These are phyloP conservation scores for Diaporthe caulivora DNA, from an alignment of 2,329 filamentous ascomycete species.

Conservation along the genomic window DNA sequence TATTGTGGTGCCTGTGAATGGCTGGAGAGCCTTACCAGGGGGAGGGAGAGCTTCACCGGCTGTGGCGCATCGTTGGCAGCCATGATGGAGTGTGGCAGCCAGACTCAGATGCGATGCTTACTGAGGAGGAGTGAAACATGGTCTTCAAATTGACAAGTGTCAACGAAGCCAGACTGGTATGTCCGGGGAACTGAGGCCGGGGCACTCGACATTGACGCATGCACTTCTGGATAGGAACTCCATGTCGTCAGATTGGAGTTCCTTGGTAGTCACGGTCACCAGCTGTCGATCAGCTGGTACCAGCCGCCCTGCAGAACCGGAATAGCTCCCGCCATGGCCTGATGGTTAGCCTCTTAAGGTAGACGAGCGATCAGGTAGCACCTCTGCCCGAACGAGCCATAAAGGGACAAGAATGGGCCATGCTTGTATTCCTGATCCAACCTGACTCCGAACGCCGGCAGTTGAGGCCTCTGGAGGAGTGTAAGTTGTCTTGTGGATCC, in stretches of 20 bases:
- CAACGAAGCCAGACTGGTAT: not conserved
- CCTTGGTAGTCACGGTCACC: not conserved
- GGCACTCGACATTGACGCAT: not conserved
- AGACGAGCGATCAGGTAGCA: not conserved
- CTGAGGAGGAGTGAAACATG: slow-evolving; percentile 25
- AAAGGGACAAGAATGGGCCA: not conserved
- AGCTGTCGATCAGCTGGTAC: slow-evolving; percentile 6
- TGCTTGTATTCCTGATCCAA: not conserved
- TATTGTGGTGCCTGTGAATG: slow-evolving; percentile 9
- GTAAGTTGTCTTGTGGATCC: not conserved
- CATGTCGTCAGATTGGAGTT: slow-evolving; percentile 32
- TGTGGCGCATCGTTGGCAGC: slow-evolving; percentile 54
- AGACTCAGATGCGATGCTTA: slow-evolving; percentile 2
- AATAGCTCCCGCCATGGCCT: not conserved
- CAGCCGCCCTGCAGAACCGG: not conserved
- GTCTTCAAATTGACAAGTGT: slow-evolving; percentile 10
- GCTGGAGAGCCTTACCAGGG: slow-evolving; percentile 64
- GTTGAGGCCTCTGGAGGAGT: slow-evolving; percentile 19
- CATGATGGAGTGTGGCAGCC: slow-evolving; percentile 36
- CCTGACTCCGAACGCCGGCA: not conserved
- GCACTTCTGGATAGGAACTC: not conserved
- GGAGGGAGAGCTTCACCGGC: slow-evolving; percentile 85
- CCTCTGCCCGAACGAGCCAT: not conserved
- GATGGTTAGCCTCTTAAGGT: no score
- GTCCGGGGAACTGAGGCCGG: not conserved